A percentile compares a stretch with the other conserved stretches of the same genome.
Conservation (phyloP, 2,329 filamentous ascomycete genomes). For the Kalaharituber pfeilii region DNA sequence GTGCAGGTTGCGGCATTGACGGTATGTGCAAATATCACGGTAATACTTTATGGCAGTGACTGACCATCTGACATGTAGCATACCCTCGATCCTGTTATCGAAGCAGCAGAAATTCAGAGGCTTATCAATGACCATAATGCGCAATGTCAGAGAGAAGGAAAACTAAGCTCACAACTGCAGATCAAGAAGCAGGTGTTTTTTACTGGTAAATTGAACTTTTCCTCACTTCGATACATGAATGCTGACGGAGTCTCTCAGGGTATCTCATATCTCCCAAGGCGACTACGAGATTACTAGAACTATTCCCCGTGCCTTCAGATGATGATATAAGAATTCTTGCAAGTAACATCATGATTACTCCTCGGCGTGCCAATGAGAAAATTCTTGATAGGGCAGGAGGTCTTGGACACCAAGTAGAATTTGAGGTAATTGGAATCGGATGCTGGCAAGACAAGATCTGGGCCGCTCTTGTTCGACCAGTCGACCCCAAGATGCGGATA, state of each 20-base stretch:
- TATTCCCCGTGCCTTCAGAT: slow-evolving; percentile 27
- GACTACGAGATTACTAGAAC: slow-evolving; percentile 13
- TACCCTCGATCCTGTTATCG: slow-evolving; percentile 56
- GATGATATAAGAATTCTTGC: slow-evolving; percentile 64
- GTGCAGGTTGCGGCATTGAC: slow-evolving; percentile 67
- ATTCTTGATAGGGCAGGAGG: slow-evolving; percentile 75
- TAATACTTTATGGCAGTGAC: background rate
- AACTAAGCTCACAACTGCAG: slow-evolving; percentile 31
- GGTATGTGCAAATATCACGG: background rate
- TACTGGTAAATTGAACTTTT: too few relatives aligned
- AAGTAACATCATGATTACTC: slow-evolving; percentile 80
- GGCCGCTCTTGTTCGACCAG: slow-evolving; percentile 63
- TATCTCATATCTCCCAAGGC: slow-evolving; percentile 51
- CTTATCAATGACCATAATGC: slow-evolving; percentile 79
- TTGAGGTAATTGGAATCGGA: slow-evolving; percentile 64
- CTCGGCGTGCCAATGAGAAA: slow-evolving; percentile 51
- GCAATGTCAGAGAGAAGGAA: slow-evolving; percentile 29
- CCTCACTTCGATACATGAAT: too few relatives aligned
- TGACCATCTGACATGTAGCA: slow-evolving; percentile 26
- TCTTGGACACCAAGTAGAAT: slow-evolving; percentile 63
- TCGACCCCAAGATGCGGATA: slow-evolving; percentile 46
- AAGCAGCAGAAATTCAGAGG: slow-evolving; percentile 69
- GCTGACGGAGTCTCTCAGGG: too few relatives aligned
- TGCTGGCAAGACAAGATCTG: slow-evolving; percentile 66
- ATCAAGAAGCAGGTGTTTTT: slow-evolving; percentile 83